Evolutionary conservation across 1,284 basidiomycete genomes (phyloP), one percentile per base, ranked within the genome.

Genomic region (Takashimella koratensis): DNA sequence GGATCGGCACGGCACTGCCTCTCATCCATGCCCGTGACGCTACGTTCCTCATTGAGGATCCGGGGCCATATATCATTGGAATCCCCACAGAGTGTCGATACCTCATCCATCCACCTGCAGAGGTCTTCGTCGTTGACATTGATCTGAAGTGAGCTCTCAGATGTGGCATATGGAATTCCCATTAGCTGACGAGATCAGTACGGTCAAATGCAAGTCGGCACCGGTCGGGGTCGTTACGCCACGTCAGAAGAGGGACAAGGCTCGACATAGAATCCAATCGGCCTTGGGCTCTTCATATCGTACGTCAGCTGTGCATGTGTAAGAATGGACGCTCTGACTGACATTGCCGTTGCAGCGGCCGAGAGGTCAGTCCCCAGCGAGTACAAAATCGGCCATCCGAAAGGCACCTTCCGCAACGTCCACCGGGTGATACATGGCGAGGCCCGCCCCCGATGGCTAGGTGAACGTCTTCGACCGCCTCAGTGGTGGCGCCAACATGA

Each of bases 351-450:
- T n/a, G 16, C 44, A 54, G 53, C 54, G 8, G 21, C 45, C 4
- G 54, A 59, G 25, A 48, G 43, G 46, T 51, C 54, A 10, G 70
- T 79, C 5, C 79, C 80, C 2, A 61, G 70, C 57, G 94, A 97
- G 74, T 90, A 95, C 79, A 92, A 93, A 69, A 90, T 96, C 68
- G 90, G 94, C 2, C 97, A 95, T 78, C 92, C 94, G 3, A 88
- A 87, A 2, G 91, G 92, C 26, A 64, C 70, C 42, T 79, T 80
- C 69, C 64, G 76, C 5, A 76, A 78, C 16, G 70, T 79, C 57
- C 70, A 71, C 49, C 48, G 62, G 23, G 58, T 76, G 43, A 55
- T 56, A 21, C 58, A 66, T 27, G 62, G 61, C 4, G 52, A 53
- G 4, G 52, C 58, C 20, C 52, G 63, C 19, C 47, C 71, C 55